Evolutionary conservation across 805 yeast genomes (phyloP), one percentile per base, ranked within the genome.

Genomic region (Wickerhamia fluorescens): DNA sequence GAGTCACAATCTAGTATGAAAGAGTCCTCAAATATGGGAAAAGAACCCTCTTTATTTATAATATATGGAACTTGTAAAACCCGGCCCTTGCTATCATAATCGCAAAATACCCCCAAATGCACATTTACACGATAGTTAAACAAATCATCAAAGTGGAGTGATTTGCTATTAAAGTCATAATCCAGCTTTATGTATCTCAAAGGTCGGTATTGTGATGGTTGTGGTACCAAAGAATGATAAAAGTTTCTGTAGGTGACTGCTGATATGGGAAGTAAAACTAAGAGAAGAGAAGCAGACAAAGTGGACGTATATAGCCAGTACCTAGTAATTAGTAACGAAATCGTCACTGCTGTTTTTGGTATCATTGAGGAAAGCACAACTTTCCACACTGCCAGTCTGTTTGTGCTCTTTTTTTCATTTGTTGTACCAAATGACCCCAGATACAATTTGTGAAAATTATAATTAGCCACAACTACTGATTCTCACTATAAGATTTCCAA

Each of bases 221-320:
- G 33, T 1, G 69, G 69, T 4, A 63, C 49, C 9, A 63, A 40
- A 16, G 51, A 40, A 24, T 40, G 38, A 39, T 58, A 61, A 39
- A 62, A 61, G 28, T 52, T 50, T 20, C 44, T 31, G 41, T 62
- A 63, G 5, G 66, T 44, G 20, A 61, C 14, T 2, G 56, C 25
- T 5, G 68, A 53, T 7, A 60, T 33, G 3, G 69, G 68, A 10
- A 58, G 37, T 4, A 62, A 46, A 7, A 61, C 41, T 2, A 40
- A 33, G 16, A 52, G 28, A n/a, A 53, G 27, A n/a, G 58, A 37
- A 16, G 45, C 29, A 12, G 21, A 17, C 7, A 35, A 13, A 6
- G 48, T 31, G 5, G 41, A 11, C 5, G 46, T 16, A 29, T 56
- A 55, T 17, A 49, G 30, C 51, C 54, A 46, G 33, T 46, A 37